Conservation (phyloP, 2,329 filamentous ascomycete genomes). For the Chaetomium strumarium region DNA sequence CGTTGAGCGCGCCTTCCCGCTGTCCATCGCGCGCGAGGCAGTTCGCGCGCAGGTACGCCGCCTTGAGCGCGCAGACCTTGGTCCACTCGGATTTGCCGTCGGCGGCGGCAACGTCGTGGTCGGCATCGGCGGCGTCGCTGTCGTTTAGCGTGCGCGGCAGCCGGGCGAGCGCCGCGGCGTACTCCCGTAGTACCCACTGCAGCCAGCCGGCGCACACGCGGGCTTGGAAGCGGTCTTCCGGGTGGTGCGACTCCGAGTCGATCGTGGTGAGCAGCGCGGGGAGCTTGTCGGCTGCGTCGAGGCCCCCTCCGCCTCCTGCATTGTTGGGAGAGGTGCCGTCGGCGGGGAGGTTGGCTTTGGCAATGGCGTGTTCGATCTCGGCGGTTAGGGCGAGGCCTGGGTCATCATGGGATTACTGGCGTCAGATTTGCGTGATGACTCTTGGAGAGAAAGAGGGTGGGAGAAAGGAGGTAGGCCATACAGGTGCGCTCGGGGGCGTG, state of each 20-base stretch:
- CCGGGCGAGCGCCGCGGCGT: constrained; percentile 51
- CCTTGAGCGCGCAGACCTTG: constrained; percentile 73
- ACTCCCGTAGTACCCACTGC: constrained; percentile 71
- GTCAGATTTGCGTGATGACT: not conserved
- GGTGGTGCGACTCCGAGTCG: constrained; percentile 48
- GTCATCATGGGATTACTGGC: constrained; percentile 11
- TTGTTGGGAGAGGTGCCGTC: constrained; percentile 29
- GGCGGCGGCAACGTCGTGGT: constrained; percentile 35
- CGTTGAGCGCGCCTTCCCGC: constrained; percentile 54
- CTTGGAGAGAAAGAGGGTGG: no score
- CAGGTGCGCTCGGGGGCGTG: constrained; percentile 82
- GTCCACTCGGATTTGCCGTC: constrained; percentile 66
- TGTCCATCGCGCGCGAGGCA: constrained; percentile 46
- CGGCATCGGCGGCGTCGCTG: constrained; percentile 36
- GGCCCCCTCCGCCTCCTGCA: constrained; percentile 37
- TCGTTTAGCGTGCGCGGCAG: constrained; percentile 59
- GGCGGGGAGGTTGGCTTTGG: constrained; percentile 43
- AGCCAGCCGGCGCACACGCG: constrained; percentile 80
- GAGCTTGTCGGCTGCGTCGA: constrained; percentile 41
- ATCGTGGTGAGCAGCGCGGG: constrained; percentile 51
- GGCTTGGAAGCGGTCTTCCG: constrained; percentile 67
- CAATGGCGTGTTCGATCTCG: constrained; percentile 61
- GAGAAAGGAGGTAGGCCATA: constrained; percentile 41
- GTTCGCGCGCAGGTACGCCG: constrained; percentile 69
- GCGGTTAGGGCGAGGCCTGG: constrained; percentile 65